These are phyloP conservation scores for Darksidea phi DNA, from an alignment of 495 filamentous ascomycete species.

Conservation along the genomic window DNA sequence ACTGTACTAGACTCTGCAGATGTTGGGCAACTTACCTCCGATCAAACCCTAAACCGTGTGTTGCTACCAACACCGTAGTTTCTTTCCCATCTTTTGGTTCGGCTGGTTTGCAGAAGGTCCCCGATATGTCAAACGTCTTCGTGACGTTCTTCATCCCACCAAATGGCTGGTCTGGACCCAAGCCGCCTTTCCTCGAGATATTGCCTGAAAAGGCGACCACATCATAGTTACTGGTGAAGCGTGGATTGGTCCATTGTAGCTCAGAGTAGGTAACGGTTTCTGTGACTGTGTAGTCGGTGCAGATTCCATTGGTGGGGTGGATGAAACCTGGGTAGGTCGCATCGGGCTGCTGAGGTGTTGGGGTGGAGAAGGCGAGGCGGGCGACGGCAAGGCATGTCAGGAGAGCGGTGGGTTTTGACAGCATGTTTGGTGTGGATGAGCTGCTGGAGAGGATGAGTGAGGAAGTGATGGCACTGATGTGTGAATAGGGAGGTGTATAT, in stretches of 20 bases:
- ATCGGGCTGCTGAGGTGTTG: too few relatives aligned
- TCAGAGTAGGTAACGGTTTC: constrained; percentile 7
- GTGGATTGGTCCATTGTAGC: constrained; percentile 1
- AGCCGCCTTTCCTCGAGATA: constrained; percentile 1
- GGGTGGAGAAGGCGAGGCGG: too few relatives aligned
- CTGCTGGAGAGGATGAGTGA: too few relatives aligned
- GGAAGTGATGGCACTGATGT: too few relatives aligned
- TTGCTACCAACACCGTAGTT: constrained; percentile 28
- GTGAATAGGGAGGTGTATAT: too few relatives aligned
- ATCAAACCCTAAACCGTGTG: constrained; percentile 34
- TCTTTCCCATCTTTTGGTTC: constrained; percentile 22
- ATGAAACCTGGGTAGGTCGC: neutral
- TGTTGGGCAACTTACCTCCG: constrained; percentile 25
- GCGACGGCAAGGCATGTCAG: too few relatives aligned
- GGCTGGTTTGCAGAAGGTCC: constrained; percentile 26
- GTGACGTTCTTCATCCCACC: constrained; percentile 14
- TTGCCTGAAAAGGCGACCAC: constrained; percentile 18
- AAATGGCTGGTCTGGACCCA: constrained; percentile 11
- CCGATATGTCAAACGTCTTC: constrained; percentile 18
- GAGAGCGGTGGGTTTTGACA: too few relatives aligned
- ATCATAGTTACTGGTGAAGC: constrained; percentile 32
- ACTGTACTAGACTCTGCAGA: too few relatives aligned
- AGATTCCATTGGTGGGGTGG: constrained; percentile 28
- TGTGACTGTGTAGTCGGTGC: constrained; percentile 23
- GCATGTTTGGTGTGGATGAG: too few relatives aligned